Conservation (phyloP, 768 basidiomycete genomes). For the Phlebiopsis gigantea region DNA sequence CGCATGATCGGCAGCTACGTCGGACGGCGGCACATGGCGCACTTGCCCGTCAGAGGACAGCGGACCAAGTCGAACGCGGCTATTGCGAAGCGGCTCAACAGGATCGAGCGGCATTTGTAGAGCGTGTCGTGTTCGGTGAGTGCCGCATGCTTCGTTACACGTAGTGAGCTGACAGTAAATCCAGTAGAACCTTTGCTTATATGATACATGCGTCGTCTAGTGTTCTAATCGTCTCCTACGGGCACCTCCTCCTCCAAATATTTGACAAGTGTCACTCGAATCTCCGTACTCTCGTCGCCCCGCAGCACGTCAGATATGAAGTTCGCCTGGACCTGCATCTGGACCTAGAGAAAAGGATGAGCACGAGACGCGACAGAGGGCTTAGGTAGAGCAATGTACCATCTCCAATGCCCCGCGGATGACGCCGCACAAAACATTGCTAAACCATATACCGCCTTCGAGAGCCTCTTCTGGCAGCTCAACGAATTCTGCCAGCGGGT, state of each 20-base stretch:
- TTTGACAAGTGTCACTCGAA: slow-evolving; percentile 84
- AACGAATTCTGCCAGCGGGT: slow-evolving; percentile 94
- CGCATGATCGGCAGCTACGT: slow-evolving; percentile 92
- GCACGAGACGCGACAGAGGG: neutral
- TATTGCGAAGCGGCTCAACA: slow-evolving; percentile 89
- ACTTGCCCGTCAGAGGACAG: slow-evolving; percentile 91
- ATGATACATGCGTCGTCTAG: slow-evolving; percentile 18
- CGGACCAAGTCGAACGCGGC: slow-evolving; percentile 86
- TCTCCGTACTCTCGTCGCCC: slow-evolving; percentile 93
- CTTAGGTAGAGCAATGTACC: slow-evolving; percentile 43
- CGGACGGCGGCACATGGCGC: slow-evolving; percentile 90
- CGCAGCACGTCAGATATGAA: slow-evolving; percentile 88
- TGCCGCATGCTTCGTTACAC: no score
- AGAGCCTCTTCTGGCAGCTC: slow-evolving; percentile 92
- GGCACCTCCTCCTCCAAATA: slow-evolving; percentile 96
- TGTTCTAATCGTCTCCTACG: slow-evolving; percentile 75
- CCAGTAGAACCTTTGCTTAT: slow-evolving; percentile 4
- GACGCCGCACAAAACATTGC: slow-evolving; percentile 94
- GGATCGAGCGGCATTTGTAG: slow-evolving; percentile 56
- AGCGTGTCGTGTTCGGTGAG: neutral
- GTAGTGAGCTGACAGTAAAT: no score
- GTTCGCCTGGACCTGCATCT: slow-evolving; percentile 88
- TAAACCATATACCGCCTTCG: slow-evolving; percentile 94
- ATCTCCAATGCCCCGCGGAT: slow-evolving; percentile 92
- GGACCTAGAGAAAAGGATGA: slow-evolving; percentile 51